Evolutionary conservation across 352 stramenopile genomes (phyloP), one percentile per base, ranked within the genome.

Genomic region (Ophiocytium majus): DNA sequence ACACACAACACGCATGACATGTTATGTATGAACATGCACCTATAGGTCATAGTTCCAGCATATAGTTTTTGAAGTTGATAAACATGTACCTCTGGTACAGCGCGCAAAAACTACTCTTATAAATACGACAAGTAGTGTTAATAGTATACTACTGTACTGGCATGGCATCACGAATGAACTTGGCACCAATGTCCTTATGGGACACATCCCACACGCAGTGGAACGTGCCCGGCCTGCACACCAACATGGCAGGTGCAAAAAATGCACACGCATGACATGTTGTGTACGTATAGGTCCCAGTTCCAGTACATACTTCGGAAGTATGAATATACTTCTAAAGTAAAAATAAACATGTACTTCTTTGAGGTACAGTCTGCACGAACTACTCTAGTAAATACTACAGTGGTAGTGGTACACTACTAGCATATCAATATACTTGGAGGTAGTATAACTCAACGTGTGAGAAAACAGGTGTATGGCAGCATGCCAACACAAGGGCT

Each of bases 191-290:
- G 92, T 93, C 96, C 91, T 98, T 97, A 91, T 99, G 97, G 50
- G 93, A 94, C 76, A 96, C 95, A 32, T 96, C 98, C 97, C 97
- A 99, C 78, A 97, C 92, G 89, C 94, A 98, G 93, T 99, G 97
- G 91, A 98, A 99, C 76, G 92, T 92, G 79, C 96, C 95, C 80
- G 97, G 93, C 82, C 66, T 78, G 28, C 28, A 28, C 28, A 23
- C 23, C 28, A 71, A 71, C 23, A 71, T 23, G 28, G 28, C 28
- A 71, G 23, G 23, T 71, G 35, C 32, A 78, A 43, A 43, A 14
- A 43, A 78, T 14, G 14, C 35, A 78, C 5, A 78, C 5, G 5
- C 5, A 10, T 10, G 35, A 43, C 5, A 5, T 78, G 10, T 78
- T 17, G 32, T 17, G 5, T 5, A 78, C 23, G 23, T 23, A 71